phyloP scores from a whole-genome alignment of 169 alveolate genomes.

The Eimeria sp. region DNA sequence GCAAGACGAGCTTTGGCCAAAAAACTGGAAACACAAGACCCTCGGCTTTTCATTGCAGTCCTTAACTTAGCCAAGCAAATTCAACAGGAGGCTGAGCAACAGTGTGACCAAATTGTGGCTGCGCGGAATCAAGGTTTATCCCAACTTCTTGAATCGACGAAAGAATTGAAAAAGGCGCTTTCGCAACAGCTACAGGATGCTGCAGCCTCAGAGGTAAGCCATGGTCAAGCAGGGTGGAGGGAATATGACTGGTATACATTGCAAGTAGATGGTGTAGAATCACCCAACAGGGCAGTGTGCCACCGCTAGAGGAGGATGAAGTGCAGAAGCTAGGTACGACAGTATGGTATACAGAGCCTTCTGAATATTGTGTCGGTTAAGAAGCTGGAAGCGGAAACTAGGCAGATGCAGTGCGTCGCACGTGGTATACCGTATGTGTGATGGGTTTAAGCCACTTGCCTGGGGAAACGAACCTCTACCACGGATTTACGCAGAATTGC shows the following conservation, averaged over 20 bases:
- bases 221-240: background rate
- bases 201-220: slow-evolving; percentile 35
- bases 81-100: slow-evolving; percentile 31
- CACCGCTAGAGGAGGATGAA: background rate
- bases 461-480: background rate
- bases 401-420: background rate
- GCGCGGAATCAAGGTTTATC: slow-evolving; percentile 50
- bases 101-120: slow-evolving; percentile 2
- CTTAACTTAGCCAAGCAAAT: slow-evolving; percentile 38
- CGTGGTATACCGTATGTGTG: background rate
- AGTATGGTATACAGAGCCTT: background rate
- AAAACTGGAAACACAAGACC: slow-evolving; percentile 22
- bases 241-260: background rate
- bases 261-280: background rate
- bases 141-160: slow-evolving; percentile 17
- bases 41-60: slow-evolving; percentile 38
- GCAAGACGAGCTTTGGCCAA: slow-evolving; percentile 63
- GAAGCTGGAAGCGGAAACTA: background rate
- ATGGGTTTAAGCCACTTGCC: background rate
- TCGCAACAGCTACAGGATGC: slow-evolving; percentile 29
- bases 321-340: background rate
- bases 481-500: background rate
- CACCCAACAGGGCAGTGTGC: background rate
- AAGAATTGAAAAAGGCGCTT: slow-evolving; percentile 11
- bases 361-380: background rate